Conservation (phyloP, 441 rosid genomes). For the Biscutella laevigata region DNA sequence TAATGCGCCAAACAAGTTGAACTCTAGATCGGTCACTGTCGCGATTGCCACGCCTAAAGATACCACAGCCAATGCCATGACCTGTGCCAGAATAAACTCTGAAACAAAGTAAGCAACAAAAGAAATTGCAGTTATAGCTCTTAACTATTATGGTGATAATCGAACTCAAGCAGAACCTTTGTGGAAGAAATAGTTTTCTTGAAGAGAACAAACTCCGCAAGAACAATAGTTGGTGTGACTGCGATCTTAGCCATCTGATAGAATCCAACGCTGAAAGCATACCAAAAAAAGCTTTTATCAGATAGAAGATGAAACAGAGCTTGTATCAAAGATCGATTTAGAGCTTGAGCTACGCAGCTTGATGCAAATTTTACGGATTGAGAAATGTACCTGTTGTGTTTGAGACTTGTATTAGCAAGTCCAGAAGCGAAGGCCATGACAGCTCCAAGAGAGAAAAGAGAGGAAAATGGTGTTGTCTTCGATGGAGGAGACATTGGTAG, state of each 20-base stretch:
- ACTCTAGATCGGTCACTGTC: conserved; percentile 77
- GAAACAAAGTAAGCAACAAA: conserved; percentile 18
- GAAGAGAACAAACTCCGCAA: conserved; percentile 66
- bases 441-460: conserved; percentile 62
- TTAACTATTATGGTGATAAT: not conserved
- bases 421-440: conserved; percentile 96
- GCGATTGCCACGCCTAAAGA: conserved; percentile 85
- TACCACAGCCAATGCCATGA: conserved; percentile 56
- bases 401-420: conserved; percentile 83
- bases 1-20: conserved; percentile 68
- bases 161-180: conserved; percentile 35
- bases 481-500: conserved; percentile 84
- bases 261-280: conserved; percentile 62
- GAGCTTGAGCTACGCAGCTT: not conserved
- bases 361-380: not conserved
- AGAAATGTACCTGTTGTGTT: conserved; percentile 58
- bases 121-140: not conserved
- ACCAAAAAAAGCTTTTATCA: not conserved
- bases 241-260: conserved; percentile 98
- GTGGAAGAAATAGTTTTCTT: conserved; percentile 51
- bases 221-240: conserved; percentile 86
- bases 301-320: not conserved
- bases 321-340: too few species aligned
- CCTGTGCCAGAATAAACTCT: conserved; percentile 34
- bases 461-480: conserved; percentile 67